phyloP scores from a whole-genome alignment of 2,329 filamentous ascomycete species.

The Aureobasidium uvarum region DNA sequence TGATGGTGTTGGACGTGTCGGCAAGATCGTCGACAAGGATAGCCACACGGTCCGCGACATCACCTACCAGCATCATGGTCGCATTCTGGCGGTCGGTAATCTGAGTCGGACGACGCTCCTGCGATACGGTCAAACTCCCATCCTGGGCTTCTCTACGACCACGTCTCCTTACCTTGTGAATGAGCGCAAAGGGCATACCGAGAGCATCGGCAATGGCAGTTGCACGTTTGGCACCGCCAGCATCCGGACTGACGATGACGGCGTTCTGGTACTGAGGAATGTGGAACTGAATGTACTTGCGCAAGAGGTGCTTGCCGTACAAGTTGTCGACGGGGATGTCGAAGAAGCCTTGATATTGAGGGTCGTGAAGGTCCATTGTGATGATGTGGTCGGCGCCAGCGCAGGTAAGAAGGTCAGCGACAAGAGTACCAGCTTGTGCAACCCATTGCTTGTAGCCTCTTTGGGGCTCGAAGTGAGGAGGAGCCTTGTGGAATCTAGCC shows the following conservation, averaged over 20 bases:
- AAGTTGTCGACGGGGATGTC: slow-evolving; percentile 98
- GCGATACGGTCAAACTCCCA: slow-evolving; percentile 29
- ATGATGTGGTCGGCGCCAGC: slow-evolving; percentile 96
- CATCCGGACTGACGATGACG: slow-evolving; percentile 94
- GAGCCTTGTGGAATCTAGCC: slow-evolving; percentile 49
- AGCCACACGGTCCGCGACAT: slow-evolving; percentile 75
- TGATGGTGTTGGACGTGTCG: slow-evolving; percentile 97
- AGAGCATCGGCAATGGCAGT: slow-evolving; percentile 92
- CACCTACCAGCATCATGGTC: slow-evolving; percentile 92
- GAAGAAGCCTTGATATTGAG: slow-evolving; percentile 98
- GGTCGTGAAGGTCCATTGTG: slow-evolving; percentile 95
- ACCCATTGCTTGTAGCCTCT: slow-evolving; percentile 99
- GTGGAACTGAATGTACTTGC: slow-evolving; percentile 70
- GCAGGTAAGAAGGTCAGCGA: slow-evolving; percentile 91
- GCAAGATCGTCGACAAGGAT: slow-evolving; percentile 93
- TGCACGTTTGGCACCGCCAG: slow-evolving; percentile 92
- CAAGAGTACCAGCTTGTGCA: slow-evolving; percentile 89
- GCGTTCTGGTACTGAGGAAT: slow-evolving; percentile 82
- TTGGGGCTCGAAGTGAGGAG: slow-evolving; percentile 68
- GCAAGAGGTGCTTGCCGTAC: slow-evolving; percentile 74
- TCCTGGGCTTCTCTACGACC: neutral
- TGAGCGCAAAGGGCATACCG: slow-evolving; percentile 92
- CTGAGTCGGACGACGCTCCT: slow-evolving; percentile 86
- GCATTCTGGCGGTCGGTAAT: slow-evolving; percentile 77
- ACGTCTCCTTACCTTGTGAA: slow-evolving; percentile 75